Base-by-base conservation (phyloP, 495 filamentous ascomycete genomes). In the Neurospora pannonica region DNA sequence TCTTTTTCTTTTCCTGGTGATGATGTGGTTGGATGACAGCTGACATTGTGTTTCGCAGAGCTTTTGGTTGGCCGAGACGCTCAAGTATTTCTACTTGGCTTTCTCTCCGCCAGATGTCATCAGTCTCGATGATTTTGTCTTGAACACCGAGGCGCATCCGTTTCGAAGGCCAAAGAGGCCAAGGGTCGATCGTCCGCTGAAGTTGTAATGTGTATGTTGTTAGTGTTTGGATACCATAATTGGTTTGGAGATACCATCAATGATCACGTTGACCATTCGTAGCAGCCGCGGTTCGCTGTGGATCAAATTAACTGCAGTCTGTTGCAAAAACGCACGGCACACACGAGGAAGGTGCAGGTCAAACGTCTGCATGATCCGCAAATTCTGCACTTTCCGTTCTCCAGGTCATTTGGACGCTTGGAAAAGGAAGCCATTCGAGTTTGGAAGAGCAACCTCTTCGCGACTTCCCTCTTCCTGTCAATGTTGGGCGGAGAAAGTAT, bases 71-170 rank as follows among this genome's bases (percentile, higher is more conserved):
- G 77, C 77, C 10, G 77, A 78, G 72, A 78, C 77, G 46, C 79
- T 95, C 71, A 95, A 95, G 80, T 95, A 95, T 76, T 94, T 93
- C 76, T 95, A 93, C 79, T 83, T 94, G 21, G 85, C 92, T 5
- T 94, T 93, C 81, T 89, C 88, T 70, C 90, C 92, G 46, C 89
- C 89, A 6, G 86, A 85, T 75, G 80, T 90, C 46, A 85, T 94
- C 72, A 92, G 86, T 79, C 82, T 95, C 70, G 93, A 95, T 80
- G 89, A 94, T 69, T 94, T 87, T 81, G 91, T 95, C 21, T 83
- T 94, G 85, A 88, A 87, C 75, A 87, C 85, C 2, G 85, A 87
- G 74, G 85, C 85, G 4, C 85, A 87, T 82, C 84, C 85, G 28
- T 82, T 89, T 72, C 81, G 82, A 70, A 79, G 86, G 72, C 81